Conservation (phyloP, 2,329 filamentous ascomycete genomes). For the Aaosphaeria arxii region DNA sequence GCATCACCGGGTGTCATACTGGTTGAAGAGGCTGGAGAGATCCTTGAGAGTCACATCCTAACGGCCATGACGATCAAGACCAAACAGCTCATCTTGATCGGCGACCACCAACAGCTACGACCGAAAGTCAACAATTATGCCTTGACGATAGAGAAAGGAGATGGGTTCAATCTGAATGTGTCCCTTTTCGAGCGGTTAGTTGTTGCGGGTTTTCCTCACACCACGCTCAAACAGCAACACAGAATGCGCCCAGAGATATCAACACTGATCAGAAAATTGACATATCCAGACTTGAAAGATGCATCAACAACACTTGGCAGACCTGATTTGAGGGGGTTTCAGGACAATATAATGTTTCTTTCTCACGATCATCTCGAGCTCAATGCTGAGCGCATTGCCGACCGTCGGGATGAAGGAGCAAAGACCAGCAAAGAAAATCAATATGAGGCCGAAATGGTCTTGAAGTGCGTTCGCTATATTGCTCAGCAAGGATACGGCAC, state of each 20-base stretch:
- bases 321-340: slow-evolving; percentile 54
- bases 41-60: slow-evolving; percentile 66
- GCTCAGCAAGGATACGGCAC: slow-evolving; percentile 69
- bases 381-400: slow-evolving; percentile 40
- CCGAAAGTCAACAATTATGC: slow-evolving; percentile 63
- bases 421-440: slow-evolving; percentile 59
- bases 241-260: slow-evolving; percentile 70
- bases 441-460: slow-evolving; percentile 65
- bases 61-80: slow-evolving; percentile 55
- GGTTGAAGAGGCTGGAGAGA: slow-evolving; percentile 72
- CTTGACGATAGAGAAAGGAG: slow-evolving; percentile 61
- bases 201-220: slow-evolving; percentile 51
- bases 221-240: slow-evolving; percentile 60
- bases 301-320: slow-evolving; percentile 49
- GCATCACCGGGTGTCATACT: slow-evolving; percentile 60
- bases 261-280: slow-evolving; percentile 53
- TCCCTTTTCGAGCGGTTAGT: slow-evolving; percentile 70
- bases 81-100: slow-evolving; percentile 67
- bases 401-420: slow-evolving; percentile 50
- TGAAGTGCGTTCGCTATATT: slow-evolving; percentile 64
- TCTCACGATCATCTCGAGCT: slow-evolving; percentile 59
- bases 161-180: slow-evolving; percentile 64
- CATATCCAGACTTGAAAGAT: slow-evolving; percentile 62
- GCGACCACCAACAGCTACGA: slow-evolving; percentile 70
- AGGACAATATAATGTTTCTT: slow-evolving; percentile 62